phyloP scores from a whole-genome alignment of 176 grass and related monocot genomes.

The Otatea glauca region DNA sequence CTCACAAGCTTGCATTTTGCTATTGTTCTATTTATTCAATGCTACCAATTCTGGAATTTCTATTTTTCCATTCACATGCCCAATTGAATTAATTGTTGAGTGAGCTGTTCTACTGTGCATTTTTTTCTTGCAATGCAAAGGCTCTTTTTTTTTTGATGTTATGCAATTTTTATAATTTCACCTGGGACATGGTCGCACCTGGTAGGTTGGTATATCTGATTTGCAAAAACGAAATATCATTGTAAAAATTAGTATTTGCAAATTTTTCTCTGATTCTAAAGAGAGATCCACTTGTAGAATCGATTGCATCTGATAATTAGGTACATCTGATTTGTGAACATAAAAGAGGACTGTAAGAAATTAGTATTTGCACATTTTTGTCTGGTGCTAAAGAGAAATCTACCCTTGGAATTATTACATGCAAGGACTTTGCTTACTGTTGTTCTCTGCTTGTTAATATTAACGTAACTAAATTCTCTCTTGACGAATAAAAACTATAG shows the following conservation, averaged over 20 bases:
- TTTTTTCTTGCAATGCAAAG: background rate
- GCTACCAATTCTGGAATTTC: background rate
- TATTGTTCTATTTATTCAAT: background rate
- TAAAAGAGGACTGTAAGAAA: background rate
- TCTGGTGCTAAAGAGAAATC: background rate
- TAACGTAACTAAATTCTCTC: constrained; percentile 2
- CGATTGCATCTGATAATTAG: background rate
- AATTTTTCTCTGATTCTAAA: background rate
- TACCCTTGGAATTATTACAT: constrained; percentile 1
- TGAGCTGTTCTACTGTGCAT: background rate
- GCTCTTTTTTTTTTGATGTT: background rate
- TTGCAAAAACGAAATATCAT: background rate
- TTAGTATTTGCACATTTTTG: background rate
- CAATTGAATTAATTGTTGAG: background rate
- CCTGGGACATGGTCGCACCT: background rate
- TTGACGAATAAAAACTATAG: background rate
- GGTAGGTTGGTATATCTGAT: background rate
- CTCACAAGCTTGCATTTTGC: background rate
- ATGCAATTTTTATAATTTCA: constrained; percentile 21
- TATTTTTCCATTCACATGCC: background rate
- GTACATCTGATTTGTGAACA: background rate
- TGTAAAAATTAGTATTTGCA: background rate
- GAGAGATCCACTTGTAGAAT: background rate
- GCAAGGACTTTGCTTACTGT: background rate
- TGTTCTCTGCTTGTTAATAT: constrained; percentile 5